A percentile compares a stretch with the other conserved stretches of the same genome.
phyloP scores from a whole-genome alignment of 2,329 filamentous ascomycete species.

The Bimuria novae-zelandiae region DNA sequence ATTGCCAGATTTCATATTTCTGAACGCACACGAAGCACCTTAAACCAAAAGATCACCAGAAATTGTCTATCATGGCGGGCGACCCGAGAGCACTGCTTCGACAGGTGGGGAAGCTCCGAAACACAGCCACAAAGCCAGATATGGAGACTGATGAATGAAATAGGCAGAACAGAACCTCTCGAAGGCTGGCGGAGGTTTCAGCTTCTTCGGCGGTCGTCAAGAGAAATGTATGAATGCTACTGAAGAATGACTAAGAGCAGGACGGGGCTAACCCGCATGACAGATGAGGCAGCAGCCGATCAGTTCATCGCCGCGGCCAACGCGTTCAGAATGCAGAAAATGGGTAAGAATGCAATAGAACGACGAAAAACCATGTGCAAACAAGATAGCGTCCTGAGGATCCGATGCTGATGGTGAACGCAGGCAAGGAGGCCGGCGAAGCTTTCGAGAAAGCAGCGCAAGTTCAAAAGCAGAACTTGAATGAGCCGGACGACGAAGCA shows the following conservation, averaged over 20 bases:
- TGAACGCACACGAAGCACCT: neutral
- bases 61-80: slow-evolving; percentile 34
- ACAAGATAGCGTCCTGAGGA: too few relatives aligned
- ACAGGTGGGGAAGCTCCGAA: slow-evolving; percentile 40
- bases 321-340: slow-evolving; percentile 85
- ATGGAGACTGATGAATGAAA: slow-evolving; percentile 32
- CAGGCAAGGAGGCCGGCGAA: slow-evolving; percentile 84
- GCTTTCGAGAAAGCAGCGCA: slow-evolving; percentile 84
- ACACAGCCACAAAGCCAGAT: slow-evolving; percentile 35
- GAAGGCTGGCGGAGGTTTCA: slow-evolving; percentile 79
- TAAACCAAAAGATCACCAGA: slow-evolving; percentile 15
- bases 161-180: slow-evolving; percentile 86
- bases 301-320: slow-evolving; percentile 88
- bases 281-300: slow-evolving; percentile 80
- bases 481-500: slow-evolving; percentile 90
- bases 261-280: slow-evolving; percentile 25
- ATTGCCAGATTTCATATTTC: slow-evolving; percentile 7
- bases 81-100: slow-evolving; percentile 44
- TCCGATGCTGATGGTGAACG: too few relatives aligned
- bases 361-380: neutral
- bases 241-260: neutral
- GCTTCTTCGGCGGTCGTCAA: slow-evolving; percentile 82
- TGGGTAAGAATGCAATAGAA: slow-evolving; percentile 68
- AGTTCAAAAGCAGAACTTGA: slow-evolving; percentile 79
- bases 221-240: slow-evolving; percentile 67